Evolutionary conservation across 2,329 filamentous ascomycete genomes (phyloP).

Genomic region (Penicillium janthinellum): DNA sequence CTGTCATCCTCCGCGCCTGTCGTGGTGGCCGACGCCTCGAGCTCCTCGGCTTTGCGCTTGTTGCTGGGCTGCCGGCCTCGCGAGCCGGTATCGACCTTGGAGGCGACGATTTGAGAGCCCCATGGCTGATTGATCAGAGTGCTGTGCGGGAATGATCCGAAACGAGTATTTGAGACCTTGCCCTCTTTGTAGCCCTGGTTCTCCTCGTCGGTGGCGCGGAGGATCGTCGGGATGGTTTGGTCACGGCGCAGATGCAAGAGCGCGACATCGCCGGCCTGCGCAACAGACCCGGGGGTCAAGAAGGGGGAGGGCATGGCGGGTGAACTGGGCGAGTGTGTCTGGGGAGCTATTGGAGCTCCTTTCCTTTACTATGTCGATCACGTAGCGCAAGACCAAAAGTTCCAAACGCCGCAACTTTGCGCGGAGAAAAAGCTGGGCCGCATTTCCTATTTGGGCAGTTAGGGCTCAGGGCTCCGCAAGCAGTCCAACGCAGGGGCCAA

Average conservation of each 20-base stretch:
- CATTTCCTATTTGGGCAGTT: conserved; percentile 23
- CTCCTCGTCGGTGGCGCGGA: conserved; percentile 62
- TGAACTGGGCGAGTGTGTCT: background rate
- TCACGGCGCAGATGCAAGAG: conserved; percentile 89
- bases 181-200: conserved; percentile 75
- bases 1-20: conserved; percentile 28
- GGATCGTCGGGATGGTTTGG: conserved; percentile 74
- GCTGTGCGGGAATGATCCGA: conserved; percentile 84
- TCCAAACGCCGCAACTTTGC: conserved; percentile 9
- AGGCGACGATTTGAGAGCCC: conserved; percentile 90
- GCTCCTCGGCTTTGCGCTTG: conserved; percentile 52
- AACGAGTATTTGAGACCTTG: conserved; percentile 84
- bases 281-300: conserved; percentile 66
- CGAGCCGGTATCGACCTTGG: conserved; percentile 88
- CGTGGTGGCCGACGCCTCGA: conserved; percentile 37
- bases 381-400: background rate
- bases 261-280: conserved; percentile 69
- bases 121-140: conserved; percentile 78
- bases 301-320: conserved; percentile 68
- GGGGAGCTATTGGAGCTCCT: background rate
- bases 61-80: conserved; percentile 64
- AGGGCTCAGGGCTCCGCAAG: conserved; percentile 28
- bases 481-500: conserved; percentile 19
- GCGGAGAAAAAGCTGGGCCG: conserved; percentile 21
- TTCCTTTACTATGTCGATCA: background rate